Evolutionary conservation across 1,284 basidiomycete species (phyloP), one percentile per base, ranked within the genome.

Genomic region (Cryptococcus hybrid): DNA sequence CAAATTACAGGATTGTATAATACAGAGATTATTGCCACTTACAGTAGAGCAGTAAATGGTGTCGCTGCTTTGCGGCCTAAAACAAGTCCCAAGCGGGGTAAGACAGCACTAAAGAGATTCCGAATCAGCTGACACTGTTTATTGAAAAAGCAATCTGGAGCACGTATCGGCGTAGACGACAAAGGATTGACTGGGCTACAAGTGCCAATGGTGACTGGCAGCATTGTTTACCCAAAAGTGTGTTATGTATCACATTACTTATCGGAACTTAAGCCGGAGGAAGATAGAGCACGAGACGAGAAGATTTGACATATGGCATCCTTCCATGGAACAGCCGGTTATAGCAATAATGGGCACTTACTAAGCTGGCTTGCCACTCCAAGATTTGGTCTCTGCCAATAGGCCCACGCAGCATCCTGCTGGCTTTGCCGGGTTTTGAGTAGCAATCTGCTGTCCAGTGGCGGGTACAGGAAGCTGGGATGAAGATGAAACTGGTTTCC

Each of bases 41-140:
- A 64, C 63, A 30, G 40, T 40, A 34, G 36, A 30, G 52, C 64
- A 66, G 58, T 60, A 63, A 5, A 59, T 50, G 13, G 52, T 43
- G 3, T 55, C 60, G 12, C 48, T 7, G 12, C 35, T 38, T 15
- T 62, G 60, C 5, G 40, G 49, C n/a, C 47, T 45, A 24, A n/a
- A 51, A 18, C 59, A 61, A 15, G 56, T 40, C 3, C 59, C 59
- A 12, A 58, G 45, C 6, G 59, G 59, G 13, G 36, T 50, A 47
- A 61, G 48, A 13, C 54, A 58, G 51, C 59, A 61, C 59, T 61
- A 35, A 7, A 18, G 7, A 9, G 12, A 38, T 39, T 36, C 5
- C 3, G 24, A 30, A 36, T 49, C 12, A 51, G n/a, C 42, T 38
- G 3, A 30, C 39, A 39, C 30, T 12, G 12, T 38, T 50, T 30